Base-by-base conservation (phyloP, 2,329 filamentous ascomycete genomes). In the Aspergillus pseudoterreus region DNA sequence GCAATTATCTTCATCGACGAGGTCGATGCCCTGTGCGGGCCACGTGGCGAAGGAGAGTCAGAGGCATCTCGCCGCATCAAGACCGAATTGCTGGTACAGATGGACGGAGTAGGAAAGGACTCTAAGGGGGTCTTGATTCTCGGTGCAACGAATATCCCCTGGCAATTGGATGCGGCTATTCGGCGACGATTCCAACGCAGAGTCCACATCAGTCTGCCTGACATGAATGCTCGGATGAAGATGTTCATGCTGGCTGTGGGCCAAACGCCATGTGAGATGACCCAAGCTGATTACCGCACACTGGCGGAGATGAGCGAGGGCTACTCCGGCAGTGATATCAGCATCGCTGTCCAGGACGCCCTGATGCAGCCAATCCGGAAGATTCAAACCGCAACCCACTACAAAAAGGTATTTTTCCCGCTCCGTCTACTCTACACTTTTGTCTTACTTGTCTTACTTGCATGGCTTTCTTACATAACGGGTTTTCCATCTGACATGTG, bases 1-100 rank as follows among this genome's bases (percentile, higher is more conserved):
- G 94, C 92, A 1, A 96, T 99, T 68, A 96, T 97, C 72, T 97
- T 97, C 75, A 96, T 97, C 66, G 92, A 97, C 71, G 92, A 97
- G 73, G 91, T 97, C 57, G 94, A 99, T 71, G 94, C 94, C 4
- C 85, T 99, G 1, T 97, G 94, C 68, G 94, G 94, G 0, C 92
- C 92, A 8, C 84, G 94, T 65, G 85, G 84, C 44, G 94, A 99
- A 79, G 94, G 94, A 69, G 95, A 99, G 76, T 96, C 92, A 1
- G 94, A 99, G 78, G 94, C 95, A 1, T 96, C 92, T 47, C 84
- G 94, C 55, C 88, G 94, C 70, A 99, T 99, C 80, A 99, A 99
- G 77, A 99, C 94, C 0, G 94, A 99, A 73, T 85, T 99, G 65
- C 84, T 99, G 12, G 92, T 99, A 15, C 94, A 99, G 73, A 99